Evolutionary conservation across 2,329 filamentous ascomycete genomes (phyloP), one percentile per base, ranked within the genome.

Genomic region (Shiraia bambusicola): DNA sequence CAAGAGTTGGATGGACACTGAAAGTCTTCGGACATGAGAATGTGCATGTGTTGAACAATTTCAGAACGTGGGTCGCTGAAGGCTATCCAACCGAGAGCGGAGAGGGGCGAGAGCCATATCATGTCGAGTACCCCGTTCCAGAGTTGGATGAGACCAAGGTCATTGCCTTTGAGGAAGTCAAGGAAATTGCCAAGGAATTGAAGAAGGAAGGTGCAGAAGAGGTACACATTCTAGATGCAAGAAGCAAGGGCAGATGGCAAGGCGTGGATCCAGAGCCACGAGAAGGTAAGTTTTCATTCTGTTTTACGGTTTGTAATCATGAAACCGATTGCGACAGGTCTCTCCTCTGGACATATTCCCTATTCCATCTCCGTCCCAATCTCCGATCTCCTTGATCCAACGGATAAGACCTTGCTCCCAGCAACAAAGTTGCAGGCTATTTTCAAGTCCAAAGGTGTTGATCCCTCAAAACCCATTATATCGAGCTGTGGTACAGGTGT

Each of bases 21-120:
- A 83, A 82, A 60, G 82, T 89, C 25, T 97, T 97, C 68, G 93
- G 93, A 1, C 93, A 98, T 67, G 76, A 82, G 31, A 85, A 82
- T 50, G 92, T 98, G 11, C 90, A 96, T 67, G 72, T 98, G 13
- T 73, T 98, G 40, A 94, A 98, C 74, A 98, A 98, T 73, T 98
- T 96, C 73, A 87, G 85, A 67, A 72, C 87, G n/a, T 98, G 91
- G 89, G 84, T 92, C 2, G 86, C 92, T 25, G 78, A 94, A 61
- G 89, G 87, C 1, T 80, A 84, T 52, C 87, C 90, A 0, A 86
- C 84, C 1, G 90, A 95, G 72, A 83, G 82, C n/a, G 91, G 92
- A 3, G 75, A 83, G 59, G 71, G 83, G 40, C 76, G 81, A 39
- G 63, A 76, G 31, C 74, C 69, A 2, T 56, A 69, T 6, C 47